Percentiles rank a stretch among this genome's conserved stretches.
Conservation (phyloP, 129 eudicot genomes). For the Flaveria ramosissima region DNA sequence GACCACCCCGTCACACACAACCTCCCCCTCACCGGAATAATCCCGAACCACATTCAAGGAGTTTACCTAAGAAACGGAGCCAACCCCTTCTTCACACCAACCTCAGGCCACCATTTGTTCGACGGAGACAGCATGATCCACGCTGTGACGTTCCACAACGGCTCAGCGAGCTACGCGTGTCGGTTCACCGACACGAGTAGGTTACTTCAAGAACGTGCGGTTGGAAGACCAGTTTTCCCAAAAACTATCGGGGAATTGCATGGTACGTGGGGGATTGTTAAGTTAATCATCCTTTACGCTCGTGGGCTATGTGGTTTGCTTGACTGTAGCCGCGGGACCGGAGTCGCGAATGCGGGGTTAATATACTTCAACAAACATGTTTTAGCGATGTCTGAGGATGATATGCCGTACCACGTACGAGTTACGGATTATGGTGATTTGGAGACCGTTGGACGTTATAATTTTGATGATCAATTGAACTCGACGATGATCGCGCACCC, state of each 20-base stretch:
- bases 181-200: slow-evolving; percentile 42
- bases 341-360: slow-evolving; percentile 51
- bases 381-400: slow-evolving; percentile 52
- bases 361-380: slow-evolving; percentile 37
- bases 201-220: slow-evolving; percentile 35
- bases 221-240: slow-evolving; percentile 44
- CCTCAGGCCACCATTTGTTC: slow-evolving; percentile 49
- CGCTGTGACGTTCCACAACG: slow-evolving; percentile 41
- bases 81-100: slow-evolving; percentile 44
- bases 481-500: slow-evolving; percentile 51
- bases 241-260: slow-evolving; percentile 54
- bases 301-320: slow-evolving; percentile 44
- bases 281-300: slow-evolving; percentile 34
- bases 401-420: slow-evolving; percentile 38
- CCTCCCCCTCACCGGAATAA: slow-evolving; percentile 37
- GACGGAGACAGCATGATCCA: slow-evolving; percentile 55
- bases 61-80: slow-evolving; percentile 51
- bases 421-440: slow-evolving; percentile 35
- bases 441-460: slow-evolving; percentile 34
- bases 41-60: slow-evolving; percentile 40
- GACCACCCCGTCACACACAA: slow-evolving; percentile 35
- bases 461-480: slow-evolving; percentile 34
- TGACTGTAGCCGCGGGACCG: slow-evolving; percentile 40
- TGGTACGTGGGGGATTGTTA: slow-evolving; percentile 40
- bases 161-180: slow-evolving; percentile 43